Conservation (phyloP, 1,139 yeast species). For the Zygosaccharomyces sapae region DNA sequence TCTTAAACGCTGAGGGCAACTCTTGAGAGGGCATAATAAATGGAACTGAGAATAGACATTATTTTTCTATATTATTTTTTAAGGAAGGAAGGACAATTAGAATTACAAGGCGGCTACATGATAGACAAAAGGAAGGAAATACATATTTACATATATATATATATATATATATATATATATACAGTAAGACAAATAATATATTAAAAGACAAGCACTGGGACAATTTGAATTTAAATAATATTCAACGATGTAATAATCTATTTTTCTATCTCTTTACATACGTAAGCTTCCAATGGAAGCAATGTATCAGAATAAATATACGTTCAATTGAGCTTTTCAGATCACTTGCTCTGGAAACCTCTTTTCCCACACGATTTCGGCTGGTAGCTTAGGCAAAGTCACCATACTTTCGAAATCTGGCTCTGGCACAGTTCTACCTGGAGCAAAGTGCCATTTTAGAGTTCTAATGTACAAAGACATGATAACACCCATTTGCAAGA, state of each 20-base stretch:
- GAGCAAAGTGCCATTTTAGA: slow-evolving; percentile 70
- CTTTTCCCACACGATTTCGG: slow-evolving; percentile 72
- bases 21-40: neutral
- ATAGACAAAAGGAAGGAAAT: slow-evolving; percentile 1
- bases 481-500: slow-evolving; percentile 84
- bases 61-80: neutral
- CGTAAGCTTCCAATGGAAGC: slow-evolving; percentile 4
- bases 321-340: slow-evolving; percentile 7
- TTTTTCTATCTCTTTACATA: slow-evolving; percentile 1
- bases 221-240: neutral
- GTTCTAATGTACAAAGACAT: slow-evolving; percentile 72
- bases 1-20: neutral
- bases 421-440: slow-evolving; percentile 55
- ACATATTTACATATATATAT: too few relatives aligned
- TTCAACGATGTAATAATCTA: slow-evolving; percentile 1
- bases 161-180: too few relatives aligned
- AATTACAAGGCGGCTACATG: neutral
- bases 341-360: slow-evolving; percentile 38
- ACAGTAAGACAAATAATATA: too few relatives aligned
- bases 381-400: slow-evolving; percentile 79
- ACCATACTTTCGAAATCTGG: slow-evolving; percentile 93
- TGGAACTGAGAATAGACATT: neutral
- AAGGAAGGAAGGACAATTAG: neutral
- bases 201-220: too few relatives aligned
- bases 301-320: slow-evolving; percentile 3